Conservation (phyloP, 768 basidiomycete genomes). For the Pleurotus platypus region DNA sequence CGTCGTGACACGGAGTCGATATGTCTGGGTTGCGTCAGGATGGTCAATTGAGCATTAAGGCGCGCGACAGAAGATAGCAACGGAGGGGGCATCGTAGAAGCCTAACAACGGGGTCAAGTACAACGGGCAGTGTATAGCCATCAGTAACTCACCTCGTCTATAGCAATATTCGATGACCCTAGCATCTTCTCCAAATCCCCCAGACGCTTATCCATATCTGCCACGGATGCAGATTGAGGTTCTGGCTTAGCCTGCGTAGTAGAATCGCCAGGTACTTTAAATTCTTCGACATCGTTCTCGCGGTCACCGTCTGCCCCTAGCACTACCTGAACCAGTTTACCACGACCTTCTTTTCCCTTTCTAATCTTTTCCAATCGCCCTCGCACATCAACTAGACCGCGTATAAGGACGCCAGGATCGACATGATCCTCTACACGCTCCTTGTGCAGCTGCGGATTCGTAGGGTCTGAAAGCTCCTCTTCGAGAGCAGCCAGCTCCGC, state of each 20-base stretch:
- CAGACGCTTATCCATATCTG: slow-evolving; percentile 80
- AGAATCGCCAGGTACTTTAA: background rate
- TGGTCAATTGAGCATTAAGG: slow-evolving; percentile 79
- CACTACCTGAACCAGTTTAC: slow-evolving; percentile 57
- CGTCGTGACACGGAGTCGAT: slow-evolving; percentile 94
- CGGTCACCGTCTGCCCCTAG: slow-evolving; percentile 28
- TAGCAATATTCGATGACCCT: slow-evolving; percentile 71
- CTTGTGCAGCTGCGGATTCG: slow-evolving; percentile 62
- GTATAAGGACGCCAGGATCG: slow-evolving; percentile 73
- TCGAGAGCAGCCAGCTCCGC: slow-evolving; percentile 81
- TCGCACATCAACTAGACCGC: slow-evolving; percentile 74
- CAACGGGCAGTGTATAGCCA: background rate
- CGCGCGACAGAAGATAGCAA: slow-evolving; percentile 79
- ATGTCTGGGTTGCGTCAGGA: slow-evolving; percentile 93
- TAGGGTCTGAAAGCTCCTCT: slow-evolving; percentile 74
- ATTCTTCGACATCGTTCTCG: slow-evolving; percentile 10
- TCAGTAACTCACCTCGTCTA: slow-evolving; percentile 70
- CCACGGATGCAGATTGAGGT: slow-evolving; percentile 49
- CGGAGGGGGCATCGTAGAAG: slow-evolving; percentile 71
- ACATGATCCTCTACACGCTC: slow-evolving; percentile 58
- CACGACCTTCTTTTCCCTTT: slow-evolving; percentile 62
- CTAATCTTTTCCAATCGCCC: slow-evolving; percentile 65
- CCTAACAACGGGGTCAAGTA: slow-evolving; percentile 29
- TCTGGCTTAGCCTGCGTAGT: slow-evolving; percentile 21
- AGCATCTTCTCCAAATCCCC: slow-evolving; percentile 80